These are phyloP conservation scores for Dichotomocladium elegans DNA, from an alignment of 371 early-diverging fungal species.

Conservation along the genomic window DNA sequence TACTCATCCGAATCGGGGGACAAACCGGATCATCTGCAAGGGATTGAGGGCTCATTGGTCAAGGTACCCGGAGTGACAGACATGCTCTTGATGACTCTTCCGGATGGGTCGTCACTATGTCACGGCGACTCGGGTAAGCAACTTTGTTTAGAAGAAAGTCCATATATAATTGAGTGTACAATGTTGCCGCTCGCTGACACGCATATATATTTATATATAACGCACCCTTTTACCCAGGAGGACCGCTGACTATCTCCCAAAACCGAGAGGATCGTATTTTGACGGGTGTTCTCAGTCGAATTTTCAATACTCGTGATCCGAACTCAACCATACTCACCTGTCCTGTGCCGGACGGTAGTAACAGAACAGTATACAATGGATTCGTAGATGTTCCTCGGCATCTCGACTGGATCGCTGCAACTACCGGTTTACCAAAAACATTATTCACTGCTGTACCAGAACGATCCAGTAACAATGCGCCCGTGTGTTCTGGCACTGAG, in stretches of 20 bases:
- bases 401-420: constrained; percentile 25
- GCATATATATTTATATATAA: neutral
- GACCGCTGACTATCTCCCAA: constrained; percentile 13
- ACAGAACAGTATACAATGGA: constrained; percentile 12
- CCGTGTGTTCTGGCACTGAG: too few species aligned
- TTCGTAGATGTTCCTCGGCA: constrained; percentile 18
- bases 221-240: constrained; percentile 16
- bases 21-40: too few species aligned
- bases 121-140: constrained; percentile 35
- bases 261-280: constrained; percentile 1
- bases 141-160: neutral
- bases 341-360: constrained; percentile 20
- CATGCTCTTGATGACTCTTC: too few species aligned
- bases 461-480: too few species aligned
- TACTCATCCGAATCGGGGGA: too few species aligned
- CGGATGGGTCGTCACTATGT: constrained; percentile 9
- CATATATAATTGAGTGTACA: neutral
- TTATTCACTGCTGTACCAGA: too few species aligned
- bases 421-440: constrained; percentile 15
- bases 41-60: too few species aligned
- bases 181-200: neutral
- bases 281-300: constrained; percentile 24
- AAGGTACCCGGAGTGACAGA: too few species aligned
- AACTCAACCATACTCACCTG: constrained; percentile 20
- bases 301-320: constrained; percentile 32